Conservation (phyloP, 179 eudicot genomes). For the Carnegiea gigantea region DNA sequence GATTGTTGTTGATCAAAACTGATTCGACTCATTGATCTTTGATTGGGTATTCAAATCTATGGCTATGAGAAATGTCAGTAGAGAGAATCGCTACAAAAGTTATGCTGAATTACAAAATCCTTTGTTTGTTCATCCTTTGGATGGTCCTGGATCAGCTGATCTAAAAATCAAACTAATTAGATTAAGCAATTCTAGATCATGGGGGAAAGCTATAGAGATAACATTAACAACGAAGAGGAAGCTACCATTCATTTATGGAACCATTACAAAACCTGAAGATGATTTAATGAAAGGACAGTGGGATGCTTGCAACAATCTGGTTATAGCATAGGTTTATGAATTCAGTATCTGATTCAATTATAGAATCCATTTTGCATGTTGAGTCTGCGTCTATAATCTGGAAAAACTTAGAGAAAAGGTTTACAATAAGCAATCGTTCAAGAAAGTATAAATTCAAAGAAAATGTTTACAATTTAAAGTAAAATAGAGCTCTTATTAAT, state of each 20-base stretch:
- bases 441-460: not conserved
- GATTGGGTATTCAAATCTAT: too few relatives aligned
- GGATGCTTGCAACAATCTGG: not conserved
- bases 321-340: not conserved
- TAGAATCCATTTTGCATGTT: not conserved
- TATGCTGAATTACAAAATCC: not conserved
- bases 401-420: too few relatives aligned
- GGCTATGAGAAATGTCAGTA: too few relatives aligned
- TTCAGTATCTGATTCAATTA: not conserved
- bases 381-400: not conserved
- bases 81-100: too few relatives aligned
- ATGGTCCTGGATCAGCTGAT: too few relatives aligned
- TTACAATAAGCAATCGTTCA: too few relatives aligned
- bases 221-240: not conserved
- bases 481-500: not conserved
- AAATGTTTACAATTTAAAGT: not conserved
- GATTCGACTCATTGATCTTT: too few relatives aligned
- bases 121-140: not conserved
- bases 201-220: not conserved
- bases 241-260: not conserved
- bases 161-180: not conserved
- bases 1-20: too few relatives aligned
- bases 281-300: not conserved
- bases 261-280: not conserved
- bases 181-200: not conserved